phyloP scores from a whole-genome alignment of 495 filamentous ascomycete genomes.

The Cudoniella acicularis region DNA sequence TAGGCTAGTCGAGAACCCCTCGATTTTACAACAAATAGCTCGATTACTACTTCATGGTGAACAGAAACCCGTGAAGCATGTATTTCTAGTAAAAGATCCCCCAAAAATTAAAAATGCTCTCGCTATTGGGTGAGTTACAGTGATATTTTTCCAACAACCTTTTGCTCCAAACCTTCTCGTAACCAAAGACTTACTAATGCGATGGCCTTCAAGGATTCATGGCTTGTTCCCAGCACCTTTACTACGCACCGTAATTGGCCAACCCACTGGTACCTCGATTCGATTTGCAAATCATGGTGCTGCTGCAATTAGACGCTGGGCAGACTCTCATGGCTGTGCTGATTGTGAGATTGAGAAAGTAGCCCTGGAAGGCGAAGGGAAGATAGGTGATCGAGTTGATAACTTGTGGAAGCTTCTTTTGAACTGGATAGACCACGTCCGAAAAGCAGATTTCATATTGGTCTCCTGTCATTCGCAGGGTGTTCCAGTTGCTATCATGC shows the following conservation, averaged over 20 bases:
- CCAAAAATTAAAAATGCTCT: conserved; percentile 76
- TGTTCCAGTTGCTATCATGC: conserved; percentile 87
- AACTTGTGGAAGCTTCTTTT: conserved; percentile 90
- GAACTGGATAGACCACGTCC: conserved; percentile 92
- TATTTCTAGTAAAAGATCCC: conserved; percentile 64
- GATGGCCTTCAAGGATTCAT: conserved; percentile 52
- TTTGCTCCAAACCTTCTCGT: too few species aligned
- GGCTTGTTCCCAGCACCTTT: conserved; percentile 87
- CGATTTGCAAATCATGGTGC: conserved; percentile 88
- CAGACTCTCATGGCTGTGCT: conserved; percentile 57
- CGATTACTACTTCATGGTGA: conserved; percentile 60
- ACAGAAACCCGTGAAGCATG: conserved; percentile 61
- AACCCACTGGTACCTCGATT: conserved; percentile 92
- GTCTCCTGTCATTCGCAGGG: conserved; percentile 93
- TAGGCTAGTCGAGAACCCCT: conserved; percentile 59
- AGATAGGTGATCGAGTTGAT: conserved; percentile 83
- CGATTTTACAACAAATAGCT: conserved; percentile 68
- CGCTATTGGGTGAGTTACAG: conserved; percentile 67
- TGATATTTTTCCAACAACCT: too few species aligned
- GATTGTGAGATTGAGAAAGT: conserved; percentile 80
- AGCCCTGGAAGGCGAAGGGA: conserved; percentile 96
- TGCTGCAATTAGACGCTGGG: conserved; percentile 77
- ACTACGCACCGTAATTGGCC: conserved; percentile 81
- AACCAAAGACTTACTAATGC: too few species aligned
- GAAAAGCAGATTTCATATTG: conserved; percentile 81